Conservation (phyloP, 805 yeast species). For the Sugiyamaella marilandica region DNA sequence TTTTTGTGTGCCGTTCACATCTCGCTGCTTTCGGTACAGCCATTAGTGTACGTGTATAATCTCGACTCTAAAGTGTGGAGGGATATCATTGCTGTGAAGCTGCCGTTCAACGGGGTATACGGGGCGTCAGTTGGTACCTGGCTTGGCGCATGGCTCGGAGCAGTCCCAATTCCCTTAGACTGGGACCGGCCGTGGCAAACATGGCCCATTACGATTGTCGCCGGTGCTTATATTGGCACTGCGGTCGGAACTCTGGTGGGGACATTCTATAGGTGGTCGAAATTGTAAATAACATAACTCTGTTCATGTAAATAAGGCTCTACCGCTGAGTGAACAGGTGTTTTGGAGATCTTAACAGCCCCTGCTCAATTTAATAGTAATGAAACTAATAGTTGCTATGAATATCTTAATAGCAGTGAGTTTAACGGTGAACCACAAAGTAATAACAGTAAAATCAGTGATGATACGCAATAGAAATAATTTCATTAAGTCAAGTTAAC, state of each 20-base stretch:
- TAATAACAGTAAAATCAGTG: too few species aligned
- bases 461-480: too few species aligned
- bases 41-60: conserved; percentile 53
- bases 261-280: conserved; percentile 5
- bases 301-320: too few species aligned
- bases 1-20: conserved; percentile 57
- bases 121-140: conserved; percentile 40
- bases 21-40: conserved; percentile 55
- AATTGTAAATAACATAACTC: background rate
- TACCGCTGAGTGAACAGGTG: too few species aligned
- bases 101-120: conserved; percentile 32
- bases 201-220: conserved; percentile 86
- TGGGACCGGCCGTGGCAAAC: conserved; percentile 98
- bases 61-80: conserved; percentile 48
- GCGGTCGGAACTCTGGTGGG: conserved; percentile 52
- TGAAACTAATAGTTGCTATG: too few species aligned
- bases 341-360: too few species aligned
- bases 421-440: too few species aligned
- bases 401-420: too few species aligned
- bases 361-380: too few species aligned
- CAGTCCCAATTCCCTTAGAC: conserved; percentile 88
- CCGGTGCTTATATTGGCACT: conserved; percentile 75
- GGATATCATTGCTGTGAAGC: conserved; percentile 28
- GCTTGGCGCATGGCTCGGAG: conserved; percentile 88
- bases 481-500: too few species aligned